Conservation (phyloP, 139 green algal species). For the Desmodesmus armatus region DNA sequence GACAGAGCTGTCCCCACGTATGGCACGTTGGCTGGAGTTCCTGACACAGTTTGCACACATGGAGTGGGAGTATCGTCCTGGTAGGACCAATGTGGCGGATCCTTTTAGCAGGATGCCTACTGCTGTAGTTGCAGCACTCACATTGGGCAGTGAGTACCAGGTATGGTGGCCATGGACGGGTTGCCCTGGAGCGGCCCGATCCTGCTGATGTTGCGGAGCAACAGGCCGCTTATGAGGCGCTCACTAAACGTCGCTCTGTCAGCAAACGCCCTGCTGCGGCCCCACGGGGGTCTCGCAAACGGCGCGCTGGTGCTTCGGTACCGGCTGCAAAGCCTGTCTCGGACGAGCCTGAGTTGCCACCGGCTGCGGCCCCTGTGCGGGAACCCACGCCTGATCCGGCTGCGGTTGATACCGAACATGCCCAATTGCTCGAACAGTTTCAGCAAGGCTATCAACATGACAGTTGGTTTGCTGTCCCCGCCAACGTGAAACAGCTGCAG, state of each 20-base stretch:
- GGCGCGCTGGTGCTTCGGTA: neutral
- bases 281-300: neutral
- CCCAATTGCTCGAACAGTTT: neutral
- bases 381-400: neutral
- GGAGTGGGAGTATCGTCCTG: slow-evolving; percentile 50
- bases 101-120: slow-evolving; percentile 39
- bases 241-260: neutral
- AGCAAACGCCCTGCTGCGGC: neutral
- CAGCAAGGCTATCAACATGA: neutral
- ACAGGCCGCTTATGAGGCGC: neutral
- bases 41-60: slow-evolving; percentile 41
- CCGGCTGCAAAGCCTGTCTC: neutral
- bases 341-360: neutral
- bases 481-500: neutral
- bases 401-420: neutral
- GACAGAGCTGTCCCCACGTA: neutral
- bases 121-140: neutral
- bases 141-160: neutral
- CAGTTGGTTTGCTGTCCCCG: neutral
- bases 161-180: neutral
- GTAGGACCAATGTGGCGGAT: slow-evolving; percentile 61
- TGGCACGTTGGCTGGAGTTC: slow-evolving; percentile 47
- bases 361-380: neutral
- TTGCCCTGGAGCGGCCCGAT: neutral
- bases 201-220: neutral